Evolutionary conservation across 2,329 filamentous ascomycete species (phyloP).

Genomic region (Aspergillus nomiae): DNA sequence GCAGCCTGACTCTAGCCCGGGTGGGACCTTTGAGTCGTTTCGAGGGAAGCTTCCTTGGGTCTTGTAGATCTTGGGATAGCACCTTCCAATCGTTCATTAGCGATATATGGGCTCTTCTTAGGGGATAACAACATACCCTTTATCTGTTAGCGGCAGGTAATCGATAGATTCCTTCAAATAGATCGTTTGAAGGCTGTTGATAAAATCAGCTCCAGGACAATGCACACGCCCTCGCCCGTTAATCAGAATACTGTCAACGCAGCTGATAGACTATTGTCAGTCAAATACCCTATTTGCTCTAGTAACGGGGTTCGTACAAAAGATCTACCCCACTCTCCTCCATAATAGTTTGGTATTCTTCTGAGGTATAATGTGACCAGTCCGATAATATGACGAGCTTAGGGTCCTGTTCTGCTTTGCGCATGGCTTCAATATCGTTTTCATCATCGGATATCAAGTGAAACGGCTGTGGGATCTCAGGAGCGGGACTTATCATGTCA

Average conservation of each 20-base stretch:
- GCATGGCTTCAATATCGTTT: constrained; percentile 47
- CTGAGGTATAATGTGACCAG: constrained; percentile 57
- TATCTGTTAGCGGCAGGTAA: constrained; percentile 28
- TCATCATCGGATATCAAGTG: constrained; percentile 49
- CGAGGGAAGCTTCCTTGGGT: constrained; percentile 27
- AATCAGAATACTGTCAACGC: not conserved
- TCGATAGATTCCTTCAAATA: constrained; percentile 15
- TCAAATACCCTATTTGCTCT: not conserved
- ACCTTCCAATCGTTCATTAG: constrained; percentile 14
- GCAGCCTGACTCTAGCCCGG: not conserved
- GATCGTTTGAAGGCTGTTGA: constrained; percentile 1
- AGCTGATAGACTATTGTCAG: constrained; percentile 4
- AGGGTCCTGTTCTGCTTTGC: constrained; percentile 51
- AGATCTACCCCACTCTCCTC: constrained; percentile 24
- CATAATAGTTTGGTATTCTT: constrained; percentile 41
- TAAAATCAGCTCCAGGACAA: not conserved
- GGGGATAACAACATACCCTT: constrained; percentile 29
- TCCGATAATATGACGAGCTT: constrained; percentile 58
- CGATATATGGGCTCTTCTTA: too few species aligned
- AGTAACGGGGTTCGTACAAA: constrained; percentile 16
- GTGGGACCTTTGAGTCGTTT: constrained; percentile 19
- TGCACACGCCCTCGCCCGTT: not conserved
- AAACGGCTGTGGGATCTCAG: constrained; percentile 50
- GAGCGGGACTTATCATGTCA: constrained; percentile 29
- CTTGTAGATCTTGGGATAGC: constrained; percentile 24